Conservation (phyloP, 2,329 filamentous ascomycete genomes). For the Trichoderma arundinaceum region DNA sequence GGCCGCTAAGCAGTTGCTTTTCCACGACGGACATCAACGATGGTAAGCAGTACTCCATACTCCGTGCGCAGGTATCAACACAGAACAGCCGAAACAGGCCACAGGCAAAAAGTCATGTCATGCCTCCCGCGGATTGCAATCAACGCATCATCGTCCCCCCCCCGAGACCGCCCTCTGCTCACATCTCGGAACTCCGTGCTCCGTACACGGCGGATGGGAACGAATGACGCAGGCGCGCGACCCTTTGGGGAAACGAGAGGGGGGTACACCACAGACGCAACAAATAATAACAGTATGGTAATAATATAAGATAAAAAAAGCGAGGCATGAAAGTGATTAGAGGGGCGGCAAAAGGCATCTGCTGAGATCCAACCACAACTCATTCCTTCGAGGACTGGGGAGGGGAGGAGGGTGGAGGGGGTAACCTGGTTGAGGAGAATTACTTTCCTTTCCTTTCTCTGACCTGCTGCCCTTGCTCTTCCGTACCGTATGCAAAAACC, state of each 20-base stretch:
- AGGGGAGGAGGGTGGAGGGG: no score
- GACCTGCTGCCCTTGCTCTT: not conserved
- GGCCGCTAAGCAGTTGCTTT: no score
- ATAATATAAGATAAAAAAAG: not conserved
- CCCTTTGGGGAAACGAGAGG: not conserved
- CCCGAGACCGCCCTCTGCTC: no score
- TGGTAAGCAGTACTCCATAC: no score
- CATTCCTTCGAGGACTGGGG: not conserved
- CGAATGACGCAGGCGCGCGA: constrained; percentile 5
- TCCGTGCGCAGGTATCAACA: no score
- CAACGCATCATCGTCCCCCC: constrained; percentile 9
- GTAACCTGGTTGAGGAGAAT: not conserved
- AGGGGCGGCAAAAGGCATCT: constrained; percentile 18
- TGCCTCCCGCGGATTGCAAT: no score
- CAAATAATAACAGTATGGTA: not conserved
- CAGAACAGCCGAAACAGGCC: no score
- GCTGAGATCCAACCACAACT: constrained; percentile 10
- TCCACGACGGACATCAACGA: no score
- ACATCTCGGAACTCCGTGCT: no score
- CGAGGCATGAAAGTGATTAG: not conserved
- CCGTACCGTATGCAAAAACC: not conserved
- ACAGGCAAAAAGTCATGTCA: no score
- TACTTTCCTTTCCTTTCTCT: not conserved
- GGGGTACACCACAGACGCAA: not conserved
- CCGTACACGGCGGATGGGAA: no score